Evolutionary conservation across 2,329 filamentous ascomycete species (phyloP), one percentile per base, ranked within the genome.

Genomic region (Botrytis fragariae): DNA sequence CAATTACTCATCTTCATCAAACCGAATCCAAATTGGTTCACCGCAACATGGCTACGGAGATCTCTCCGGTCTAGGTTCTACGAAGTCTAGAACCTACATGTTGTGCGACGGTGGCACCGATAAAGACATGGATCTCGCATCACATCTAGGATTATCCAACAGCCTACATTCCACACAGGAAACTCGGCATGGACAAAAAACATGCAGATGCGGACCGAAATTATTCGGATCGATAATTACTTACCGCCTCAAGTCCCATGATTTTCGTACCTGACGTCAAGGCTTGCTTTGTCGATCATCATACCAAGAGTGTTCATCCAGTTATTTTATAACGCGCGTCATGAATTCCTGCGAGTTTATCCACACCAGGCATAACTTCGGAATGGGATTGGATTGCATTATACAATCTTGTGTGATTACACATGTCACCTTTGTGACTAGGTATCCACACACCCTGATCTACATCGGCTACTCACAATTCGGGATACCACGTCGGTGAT

Each of bases 401-500:
- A 51, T 20, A 48, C 44, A 48, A 35, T 37, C n/a, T 22, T 45
- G 63, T 18, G 39, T 12, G 9, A 45, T 29, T 51, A 25, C 25
- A 22, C 3, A 67, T n/a, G 44, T 29, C 44, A 51, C 32, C 35
- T 51, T n/a, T 51, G 51, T 37, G 44, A 32, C 14, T 67, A 45
- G 44, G 44, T 45, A 25, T 35, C 35, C 22, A 18, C 44, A 18
- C 44, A 37, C 32, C 45, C 32, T 25, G 22, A 22, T 48, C 32
- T 14, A 29, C 48, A n/a, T 39, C 12, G 4, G 48, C 22, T 37
- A 51, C 44, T 51, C 4, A 37, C 22, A n/a, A 48, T 51, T 48
- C 44, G 63, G 63, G 44, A 51, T 51, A 51, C 63, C 44, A 67
- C 63, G 12, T 67, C 44, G 63, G 44, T 25, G 44, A 67, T 67